Percentiles rank a stretch among this genome's conserved stretches.
Evolutionary conservation across 306 rosid genomes (phyloP).

Genomic region (Erythrophleum fordii): DNA sequence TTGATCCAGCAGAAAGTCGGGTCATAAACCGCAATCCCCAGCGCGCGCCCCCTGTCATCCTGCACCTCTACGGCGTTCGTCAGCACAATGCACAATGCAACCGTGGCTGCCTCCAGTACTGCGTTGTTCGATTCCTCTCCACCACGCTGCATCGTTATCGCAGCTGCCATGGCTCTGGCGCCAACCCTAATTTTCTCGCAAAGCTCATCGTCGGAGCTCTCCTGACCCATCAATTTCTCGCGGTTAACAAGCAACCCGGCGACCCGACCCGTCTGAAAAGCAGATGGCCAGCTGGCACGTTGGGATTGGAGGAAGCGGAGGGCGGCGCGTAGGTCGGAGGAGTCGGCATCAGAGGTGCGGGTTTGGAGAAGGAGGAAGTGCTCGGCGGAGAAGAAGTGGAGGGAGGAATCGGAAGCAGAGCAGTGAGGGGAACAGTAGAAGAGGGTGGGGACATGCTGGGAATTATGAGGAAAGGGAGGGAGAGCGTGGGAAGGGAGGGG

Average conservation of each 20-base stretch:
- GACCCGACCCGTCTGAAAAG: slow-evolving; percentile 42
- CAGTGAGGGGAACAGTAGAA: slow-evolving; percentile 56
- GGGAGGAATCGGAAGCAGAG: slow-evolving; percentile 45
- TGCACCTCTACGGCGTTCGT: slow-evolving; percentile 92
- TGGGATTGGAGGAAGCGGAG: slow-evolving; percentile 64
- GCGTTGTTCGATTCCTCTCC: slow-evolving; percentile 12
- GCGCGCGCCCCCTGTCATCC: slow-evolving; percentile 51
- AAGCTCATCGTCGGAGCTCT: slow-evolving; percentile 8
- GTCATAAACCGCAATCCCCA: slow-evolving; percentile 66
- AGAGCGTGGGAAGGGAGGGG: slow-evolving; percentile 27
- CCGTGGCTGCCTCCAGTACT: slow-evolving; percentile 55
- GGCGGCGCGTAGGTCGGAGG: slow-evolving; percentile 71
- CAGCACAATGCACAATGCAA: slow-evolving; percentile 61
- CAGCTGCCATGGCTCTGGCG: slow-evolving; percentile 54
- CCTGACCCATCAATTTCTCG: slow-evolving; percentile 35
- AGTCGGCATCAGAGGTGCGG: slow-evolving; percentile 18
- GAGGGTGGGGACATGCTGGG: background rate
- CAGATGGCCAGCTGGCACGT: slow-evolving; percentile 16
- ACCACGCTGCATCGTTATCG: slow-evolving; percentile 36
- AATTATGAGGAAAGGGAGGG: slow-evolving; percentile 12
- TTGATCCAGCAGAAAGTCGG: slow-evolving; percentile 74
- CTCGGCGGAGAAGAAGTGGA: slow-evolving; percentile 52
- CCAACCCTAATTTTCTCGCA: slow-evolving; percentile 40
- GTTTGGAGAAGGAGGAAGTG: slow-evolving; percentile 39
- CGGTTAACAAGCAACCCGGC: slow-evolving; percentile 61